These are phyloP conservation scores for Anthoceros angustus DNA, from an alignment of 225 moss, liverwort and hornwort species.

Conservation along the genomic window DNA sequence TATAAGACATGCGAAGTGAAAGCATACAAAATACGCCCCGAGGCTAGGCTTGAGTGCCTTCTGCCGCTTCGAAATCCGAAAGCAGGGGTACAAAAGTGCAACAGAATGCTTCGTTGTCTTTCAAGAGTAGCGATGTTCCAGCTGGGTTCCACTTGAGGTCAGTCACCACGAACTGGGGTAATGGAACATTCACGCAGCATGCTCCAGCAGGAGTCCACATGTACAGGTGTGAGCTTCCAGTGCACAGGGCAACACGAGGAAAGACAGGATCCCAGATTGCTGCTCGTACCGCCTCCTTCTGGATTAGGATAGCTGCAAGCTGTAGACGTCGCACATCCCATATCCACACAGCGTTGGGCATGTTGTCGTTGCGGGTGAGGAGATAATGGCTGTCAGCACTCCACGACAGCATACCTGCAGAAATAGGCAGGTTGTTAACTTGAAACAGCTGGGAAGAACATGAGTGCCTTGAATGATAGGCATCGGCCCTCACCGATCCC, in stretches of 20 bases:
- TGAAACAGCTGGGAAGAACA: too few relatives aligned
- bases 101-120: conserved; percentile 74
- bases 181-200: conserved; percentile 70
- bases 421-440: too few relatives aligned
- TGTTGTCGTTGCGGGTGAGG: conserved; percentile 77
- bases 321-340: conserved; percentile 75
- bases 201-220: conserved; percentile 86
- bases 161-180: conserved; percentile 46
- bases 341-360: conserved; percentile 78
- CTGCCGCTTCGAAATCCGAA: conserved; percentile 43
- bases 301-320: conserved; percentile 57
- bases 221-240: conserved; percentile 56
- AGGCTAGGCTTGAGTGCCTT: conserved; percentile 1
- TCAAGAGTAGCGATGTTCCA: conserved; percentile 59
- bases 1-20: background rate
- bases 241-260: conserved; percentile 64
- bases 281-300: conserved; percentile 59
- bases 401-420: conserved; percentile 64
- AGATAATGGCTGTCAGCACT: conserved; percentile 71
- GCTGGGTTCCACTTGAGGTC: conserved; percentile 80
- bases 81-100: conserved; percentile 74
- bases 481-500: conserved; percentile 43
- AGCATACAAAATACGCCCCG: background rate
- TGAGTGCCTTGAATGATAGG: background rate
- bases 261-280: conserved; percentile 75